A percentile compares a stretch with the other conserved stretches of the same genome.
phyloP scores from a whole-genome alignment of 2,329 filamentous ascomycete genomes.

The Metarhizium guizhouense region DNA sequence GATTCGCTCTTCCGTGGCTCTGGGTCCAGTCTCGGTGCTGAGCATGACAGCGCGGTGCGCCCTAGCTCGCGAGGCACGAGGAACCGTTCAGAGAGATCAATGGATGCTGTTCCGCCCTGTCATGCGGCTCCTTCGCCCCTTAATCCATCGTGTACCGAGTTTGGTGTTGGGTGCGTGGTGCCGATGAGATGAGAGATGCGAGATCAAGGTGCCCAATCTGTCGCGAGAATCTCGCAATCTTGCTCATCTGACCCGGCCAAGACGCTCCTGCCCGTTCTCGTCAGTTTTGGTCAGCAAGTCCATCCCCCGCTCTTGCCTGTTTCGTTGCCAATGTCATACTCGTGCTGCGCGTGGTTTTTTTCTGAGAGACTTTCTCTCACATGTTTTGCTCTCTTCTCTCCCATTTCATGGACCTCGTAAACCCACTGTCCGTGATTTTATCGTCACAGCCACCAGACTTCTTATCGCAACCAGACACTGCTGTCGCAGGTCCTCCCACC shows the following conservation, averaged over 20 bases:
- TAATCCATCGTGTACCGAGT: no score
- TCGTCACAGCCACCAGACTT: conserved; percentile 2
- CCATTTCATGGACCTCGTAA: not conserved
- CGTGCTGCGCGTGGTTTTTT: not conserved
- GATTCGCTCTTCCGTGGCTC: not conserved
- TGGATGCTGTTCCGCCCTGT: not conserved
- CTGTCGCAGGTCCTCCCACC: not conserved
- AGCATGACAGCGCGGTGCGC: not conserved
- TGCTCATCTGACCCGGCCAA: not conserved
- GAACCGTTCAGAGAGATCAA: not conserved
- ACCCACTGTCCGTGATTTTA: conserved; percentile 3
- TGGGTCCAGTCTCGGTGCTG: not conserved
- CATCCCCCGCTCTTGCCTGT: conserved; percentile 1
- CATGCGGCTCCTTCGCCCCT: not conserved
- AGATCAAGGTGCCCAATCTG: no score
- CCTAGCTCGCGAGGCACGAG: not conserved
- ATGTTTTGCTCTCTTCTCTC: not conserved
- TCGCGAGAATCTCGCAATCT: not conserved
- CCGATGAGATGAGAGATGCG: not conserved
- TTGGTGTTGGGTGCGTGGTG: not conserved
- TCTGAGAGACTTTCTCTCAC: not conserved
- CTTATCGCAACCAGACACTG: conserved; percentile 1
- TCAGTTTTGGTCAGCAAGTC: not conserved
- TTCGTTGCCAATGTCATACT: not conserved
- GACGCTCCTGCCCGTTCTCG: not conserved